phyloP scores from a whole-genome alignment of 768 basidiomycete species.

The Mrakia blollopis region DNA sequence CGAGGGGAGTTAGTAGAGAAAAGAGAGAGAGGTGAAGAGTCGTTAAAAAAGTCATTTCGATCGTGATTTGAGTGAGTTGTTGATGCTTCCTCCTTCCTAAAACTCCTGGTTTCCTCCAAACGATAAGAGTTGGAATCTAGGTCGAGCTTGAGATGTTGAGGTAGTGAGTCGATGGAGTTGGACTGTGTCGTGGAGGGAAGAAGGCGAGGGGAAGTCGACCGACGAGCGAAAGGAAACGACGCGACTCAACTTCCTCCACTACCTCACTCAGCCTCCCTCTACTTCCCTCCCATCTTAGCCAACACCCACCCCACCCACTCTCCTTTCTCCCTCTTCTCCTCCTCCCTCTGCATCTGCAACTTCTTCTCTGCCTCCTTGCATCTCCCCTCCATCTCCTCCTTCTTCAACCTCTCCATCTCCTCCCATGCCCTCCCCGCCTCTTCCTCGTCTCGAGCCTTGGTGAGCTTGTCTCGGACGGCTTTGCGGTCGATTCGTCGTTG shows the following conservation, averaged over 20 bases:
- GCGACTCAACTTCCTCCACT: background rate
- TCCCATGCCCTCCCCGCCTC: background rate
- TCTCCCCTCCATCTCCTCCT: background rate
- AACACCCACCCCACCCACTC: slow-evolving; percentile 5
- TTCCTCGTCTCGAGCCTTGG: too few relatives aligned
- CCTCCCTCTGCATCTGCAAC: background rate
- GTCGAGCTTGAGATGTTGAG: background rate
- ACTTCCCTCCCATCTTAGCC: slow-evolving; percentile 5
- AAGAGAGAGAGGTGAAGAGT: background rate
- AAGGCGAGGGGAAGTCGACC: too few relatives aligned
- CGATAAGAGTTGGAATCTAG: background rate
- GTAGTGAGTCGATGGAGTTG: background rate
- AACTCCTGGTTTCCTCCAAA: background rate
- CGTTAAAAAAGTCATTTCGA: background rate
- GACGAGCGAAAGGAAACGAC: background rate
- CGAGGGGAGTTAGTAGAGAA: background rate
- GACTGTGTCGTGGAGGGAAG: too few relatives aligned
- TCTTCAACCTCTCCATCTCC: background rate
- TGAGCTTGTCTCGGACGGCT: background rate
- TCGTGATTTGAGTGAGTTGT: background rate
- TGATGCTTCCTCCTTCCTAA: background rate
- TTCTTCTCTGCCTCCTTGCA: background rate
- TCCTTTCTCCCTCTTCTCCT: background rate
- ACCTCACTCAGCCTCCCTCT: background rate
- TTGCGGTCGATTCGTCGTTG: background rate